phyloP scores from a whole-genome alignment of 495 filamentous ascomycete species.

The Hypoxylon lenormandii region DNA sequence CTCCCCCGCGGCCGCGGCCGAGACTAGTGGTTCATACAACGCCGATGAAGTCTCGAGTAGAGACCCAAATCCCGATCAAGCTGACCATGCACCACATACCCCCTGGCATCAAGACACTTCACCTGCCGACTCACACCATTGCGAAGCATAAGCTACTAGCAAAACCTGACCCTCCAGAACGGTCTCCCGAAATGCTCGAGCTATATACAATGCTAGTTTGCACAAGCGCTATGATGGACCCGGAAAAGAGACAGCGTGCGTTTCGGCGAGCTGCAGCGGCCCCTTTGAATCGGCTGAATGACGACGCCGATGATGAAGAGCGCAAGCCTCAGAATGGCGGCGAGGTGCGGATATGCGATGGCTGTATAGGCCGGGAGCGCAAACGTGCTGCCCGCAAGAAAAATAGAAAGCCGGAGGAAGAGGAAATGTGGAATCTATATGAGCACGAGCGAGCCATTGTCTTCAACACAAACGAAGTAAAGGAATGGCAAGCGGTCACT shows the following conservation, averaged over 20 bases:
- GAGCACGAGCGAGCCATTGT: conserved; percentile 85
- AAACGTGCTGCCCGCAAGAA: conserved; percentile 92
- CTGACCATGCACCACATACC: conserved; percentile 80
- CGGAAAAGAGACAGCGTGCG: conserved; percentile 70
- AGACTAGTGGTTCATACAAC: conserved; percentile 69
- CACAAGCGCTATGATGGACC: conserved; percentile 89
- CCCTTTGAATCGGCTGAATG: conserved; percentile 19
- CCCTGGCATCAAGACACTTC: conserved; percentile 76
- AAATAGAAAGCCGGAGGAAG: conserved; percentile 85
- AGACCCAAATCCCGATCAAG: conserved; percentile 89
- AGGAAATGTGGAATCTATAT: conserved; percentile 79
- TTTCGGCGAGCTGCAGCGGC: conserved; percentile 70
- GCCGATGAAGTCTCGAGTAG: conserved; percentile 86
- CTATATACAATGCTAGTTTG: conserved; percentile 84
- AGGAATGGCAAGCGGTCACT: conserved; percentile 77
- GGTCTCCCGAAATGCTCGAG: conserved; percentile 79
- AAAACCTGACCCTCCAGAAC: conserved; percentile 67
- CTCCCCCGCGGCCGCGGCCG: conserved; percentile 33
- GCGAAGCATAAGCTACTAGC: conserved; percentile 88
- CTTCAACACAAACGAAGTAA: conserved; percentile 92
- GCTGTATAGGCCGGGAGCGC: conserved; percentile 84
- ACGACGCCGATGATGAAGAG: conserved; percentile 62
- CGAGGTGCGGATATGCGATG: conserved; percentile 85
- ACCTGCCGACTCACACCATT: conserved; percentile 87
- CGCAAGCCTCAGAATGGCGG: conserved; percentile 82